Base-by-base conservation (phyloP, 2,329 filamentous ascomycete species). In the Penicillium sp. region DNA sequence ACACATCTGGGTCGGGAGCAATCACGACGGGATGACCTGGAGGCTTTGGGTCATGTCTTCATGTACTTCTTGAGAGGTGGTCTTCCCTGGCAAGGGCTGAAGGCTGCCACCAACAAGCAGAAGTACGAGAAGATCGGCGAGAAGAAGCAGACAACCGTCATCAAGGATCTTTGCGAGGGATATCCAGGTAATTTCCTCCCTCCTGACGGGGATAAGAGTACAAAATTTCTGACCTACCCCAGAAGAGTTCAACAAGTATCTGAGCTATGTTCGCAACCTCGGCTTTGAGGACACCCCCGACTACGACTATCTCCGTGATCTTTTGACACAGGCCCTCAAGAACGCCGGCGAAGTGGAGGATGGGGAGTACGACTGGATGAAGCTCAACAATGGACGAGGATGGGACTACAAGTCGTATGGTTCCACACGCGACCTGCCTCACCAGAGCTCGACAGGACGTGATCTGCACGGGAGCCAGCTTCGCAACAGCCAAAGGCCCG, bases 71-170 rank as follows among this genome's bases (percentile, higher is more conserved):
- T 86, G 42, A 72, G 82, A 52, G 82, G 82, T 38, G 82, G 82
- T 49, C 75, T 86, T 44, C 82, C 82, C 47, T 86, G 82, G 82
- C 82, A 86, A 67, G 82, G 82, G 47, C 70, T 85, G 50, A 85
- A 85, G 71, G 82, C 82, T 62, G 82, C 82, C 13, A 86, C 82
- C 48, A 86, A 86, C 74, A 86, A 98, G 82, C 93, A 98, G 71
- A 98, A 98, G 77, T 98, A 98, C 70, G 93, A 98, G 76, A 97
- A 97, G 81, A 98, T 98, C 73, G 93, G 93, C 40, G 92, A 98
- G 79, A 97, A 98, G 86, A 98, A 98, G 79, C 93, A 97, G 77
- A 96, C 92, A 0, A 97, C 93, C 20, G 82, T 83, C 4, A 95
- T 98, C 76, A 95, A 96, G 77, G 93, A 98, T 64, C 82, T 98